phyloP scores from a whole-genome alignment of 2,329 filamentous ascomycete species.

The Aureobasidium sp. region DNA sequence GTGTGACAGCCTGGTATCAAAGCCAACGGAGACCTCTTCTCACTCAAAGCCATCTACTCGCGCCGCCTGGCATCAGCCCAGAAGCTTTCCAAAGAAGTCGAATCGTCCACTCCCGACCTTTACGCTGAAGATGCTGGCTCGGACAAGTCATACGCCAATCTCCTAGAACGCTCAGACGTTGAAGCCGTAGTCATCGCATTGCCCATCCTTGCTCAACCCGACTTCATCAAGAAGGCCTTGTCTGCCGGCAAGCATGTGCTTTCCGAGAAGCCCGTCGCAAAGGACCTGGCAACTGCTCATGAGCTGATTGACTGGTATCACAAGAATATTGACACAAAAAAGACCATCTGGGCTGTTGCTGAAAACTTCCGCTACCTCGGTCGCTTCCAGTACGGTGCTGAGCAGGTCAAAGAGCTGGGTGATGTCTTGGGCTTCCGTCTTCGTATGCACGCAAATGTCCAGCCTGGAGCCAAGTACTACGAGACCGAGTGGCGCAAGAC shows the following conservation, averaged over 20 bases:
- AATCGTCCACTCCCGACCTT: slow-evolving; percentile 35
- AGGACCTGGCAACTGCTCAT: slow-evolving; percentile 45
- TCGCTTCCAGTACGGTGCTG: slow-evolving; percentile 44
- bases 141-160: slow-evolving; percentile 36
- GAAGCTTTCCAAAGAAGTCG: slow-evolving; percentile 33
- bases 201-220: slow-evolving; percentile 32
- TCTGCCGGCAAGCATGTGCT: slow-evolving; percentile 47
- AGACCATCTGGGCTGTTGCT: slow-evolving; percentile 50
- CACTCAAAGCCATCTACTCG: slow-evolving; percentile 58
- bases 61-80: slow-evolving; percentile 52
- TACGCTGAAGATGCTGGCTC: slow-evolving; percentile 50
- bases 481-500: slow-evolving; percentile 57
- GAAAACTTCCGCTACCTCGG: slow-evolving; percentile 65
- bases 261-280: slow-evolving; percentile 46
- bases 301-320: slow-evolving; percentile 43
- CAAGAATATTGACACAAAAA: slow-evolving; percentile 31
- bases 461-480: slow-evolving; percentile 46
- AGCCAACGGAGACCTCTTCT: slow-evolving; percentile 38
- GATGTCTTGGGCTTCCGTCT: slow-evolving; percentile 48
- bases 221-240: slow-evolving; percentile 44
- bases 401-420: slow-evolving; percentile 45
- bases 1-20: slow-evolving; percentile 48
- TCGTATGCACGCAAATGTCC: slow-evolving; percentile 38
- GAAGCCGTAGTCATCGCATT: slow-evolving; percentile 47
- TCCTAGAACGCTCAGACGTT: slow-evolving; percentile 36